These are phyloP conservation scores for Globisporangium lucens DNA, from an alignment of 352 stramenopile species.

Conservation along the genomic window DNA sequence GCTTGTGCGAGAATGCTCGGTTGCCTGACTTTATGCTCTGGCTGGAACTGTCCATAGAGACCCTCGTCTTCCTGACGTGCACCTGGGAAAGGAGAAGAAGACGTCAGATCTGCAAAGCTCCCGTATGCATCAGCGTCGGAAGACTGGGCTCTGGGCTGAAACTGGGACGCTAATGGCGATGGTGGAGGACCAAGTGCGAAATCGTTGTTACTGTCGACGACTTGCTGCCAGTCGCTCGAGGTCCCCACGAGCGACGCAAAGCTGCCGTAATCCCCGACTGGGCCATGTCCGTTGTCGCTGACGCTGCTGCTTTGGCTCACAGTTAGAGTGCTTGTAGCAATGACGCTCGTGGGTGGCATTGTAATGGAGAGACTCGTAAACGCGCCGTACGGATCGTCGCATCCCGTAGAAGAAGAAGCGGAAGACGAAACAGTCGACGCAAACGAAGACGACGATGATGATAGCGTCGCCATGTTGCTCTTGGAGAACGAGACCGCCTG, in stretches of 20 bases:
- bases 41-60: conserved; percentile 24
- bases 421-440: conserved; percentile 6
- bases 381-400: conserved; percentile 24
- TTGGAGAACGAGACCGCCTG: conserved; percentile 18
- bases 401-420: neutral
- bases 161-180: conserved; percentile 15
- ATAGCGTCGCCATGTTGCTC: neutral
- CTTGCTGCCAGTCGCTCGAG: neutral
- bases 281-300: neutral
- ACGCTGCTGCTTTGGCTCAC: neutral
- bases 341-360: neutral
- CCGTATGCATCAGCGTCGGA: conserved; percentile 25
- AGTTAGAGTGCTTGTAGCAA: neutral
- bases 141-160: neutral
- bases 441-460: conserved; percentile 2
- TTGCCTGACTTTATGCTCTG: conserved; percentile 8
- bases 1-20: neutral
- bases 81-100: conserved; percentile 1
- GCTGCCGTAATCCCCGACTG: conserved; percentile 35
- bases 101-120: conserved; percentile 31
- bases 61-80: neutral
- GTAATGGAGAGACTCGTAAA: conserved; percentile 22
- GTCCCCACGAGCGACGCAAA: conserved; percentile 29
- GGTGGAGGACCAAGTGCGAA: conserved; percentile 23
- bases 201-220: neutral